These are phyloP conservation scores for Colletotrichum noveboracense DNA, from an alignment of 2,329 filamentous ascomycete genomes.

Conservation along the genomic window DNA sequence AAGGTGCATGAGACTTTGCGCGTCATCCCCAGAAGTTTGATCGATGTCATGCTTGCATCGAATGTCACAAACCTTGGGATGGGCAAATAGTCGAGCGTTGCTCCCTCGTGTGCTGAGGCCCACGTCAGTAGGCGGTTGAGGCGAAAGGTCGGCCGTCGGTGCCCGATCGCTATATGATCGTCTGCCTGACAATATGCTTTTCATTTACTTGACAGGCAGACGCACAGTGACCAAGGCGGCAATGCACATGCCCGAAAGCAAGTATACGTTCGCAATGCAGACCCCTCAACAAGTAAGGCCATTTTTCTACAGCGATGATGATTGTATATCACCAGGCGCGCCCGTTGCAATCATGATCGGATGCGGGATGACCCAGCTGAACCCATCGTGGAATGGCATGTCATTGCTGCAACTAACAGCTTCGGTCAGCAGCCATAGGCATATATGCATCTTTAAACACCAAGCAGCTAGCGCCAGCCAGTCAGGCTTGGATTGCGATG, in stretches of 20 bases:
- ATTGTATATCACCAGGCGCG: background rate
- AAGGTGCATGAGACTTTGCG: background rate
- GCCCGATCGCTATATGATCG: background rate
- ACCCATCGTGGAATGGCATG: background rate
- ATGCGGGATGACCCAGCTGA: background rate
- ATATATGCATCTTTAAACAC: background rate
- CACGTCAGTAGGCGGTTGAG: background rate
- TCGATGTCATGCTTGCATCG: background rate
- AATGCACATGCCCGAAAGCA: background rate
- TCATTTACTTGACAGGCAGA: background rate
- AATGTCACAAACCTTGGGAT: background rate
- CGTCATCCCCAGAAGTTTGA: background rate
- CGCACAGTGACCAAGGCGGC: background rate
- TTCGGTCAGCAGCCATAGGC: background rate
- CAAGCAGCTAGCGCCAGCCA: background rate
- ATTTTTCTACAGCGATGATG: background rate
- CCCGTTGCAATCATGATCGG: background rate
- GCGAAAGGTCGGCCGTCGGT: background rate
- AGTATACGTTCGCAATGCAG: background rate
- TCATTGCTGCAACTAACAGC: background rate
- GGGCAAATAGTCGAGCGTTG: background rate
- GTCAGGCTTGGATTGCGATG: background rate
- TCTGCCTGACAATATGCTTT: background rate
- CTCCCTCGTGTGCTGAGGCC: background rate
- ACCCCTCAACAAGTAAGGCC: background rate